phyloP scores from a whole-genome alignment of 2,329 filamentous ascomycete genomes.

The Diaporthe citriasiana region DNA sequence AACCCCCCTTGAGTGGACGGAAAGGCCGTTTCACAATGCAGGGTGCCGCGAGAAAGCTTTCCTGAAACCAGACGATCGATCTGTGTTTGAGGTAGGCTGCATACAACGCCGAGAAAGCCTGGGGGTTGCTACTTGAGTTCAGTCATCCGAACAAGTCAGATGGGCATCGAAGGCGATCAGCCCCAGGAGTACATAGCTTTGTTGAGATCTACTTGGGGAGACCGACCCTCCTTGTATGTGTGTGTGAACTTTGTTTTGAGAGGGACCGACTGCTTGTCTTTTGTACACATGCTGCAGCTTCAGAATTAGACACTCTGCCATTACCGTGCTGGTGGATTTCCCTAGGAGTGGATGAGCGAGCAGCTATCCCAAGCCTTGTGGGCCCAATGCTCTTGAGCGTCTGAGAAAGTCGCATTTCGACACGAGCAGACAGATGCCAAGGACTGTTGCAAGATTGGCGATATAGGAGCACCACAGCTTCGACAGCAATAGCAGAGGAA shows the following conservation, averaged over 20 bases:
- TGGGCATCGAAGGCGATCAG: slow-evolving; percentile 8
- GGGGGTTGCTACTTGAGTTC: background rate
- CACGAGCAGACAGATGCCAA: background rate
- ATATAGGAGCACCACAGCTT: background rate
- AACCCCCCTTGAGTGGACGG: slow-evolving; percentile 1
- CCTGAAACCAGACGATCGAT: slow-evolving; percentile 28
- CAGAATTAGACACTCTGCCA: background rate
- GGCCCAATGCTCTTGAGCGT: background rate
- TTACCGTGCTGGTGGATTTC: background rate
- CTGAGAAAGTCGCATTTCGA: background rate
- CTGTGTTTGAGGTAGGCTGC: slow-evolving; percentile 13
- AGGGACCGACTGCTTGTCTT: background rate
- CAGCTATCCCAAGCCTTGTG: background rate
- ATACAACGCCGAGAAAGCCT: background rate
- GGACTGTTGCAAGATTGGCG: background rate
- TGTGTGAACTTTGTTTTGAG: background rate
- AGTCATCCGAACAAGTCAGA: slow-evolving; percentile 24
- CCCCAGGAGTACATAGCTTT: slow-evolving; percentile 2
- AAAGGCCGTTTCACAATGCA: slow-evolving; percentile 28
- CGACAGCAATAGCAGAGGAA: background rate
- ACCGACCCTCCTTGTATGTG: background rate
- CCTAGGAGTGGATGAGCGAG: background rate
- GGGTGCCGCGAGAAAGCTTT: slow-evolving; percentile 17
- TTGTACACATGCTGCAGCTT: background rate
- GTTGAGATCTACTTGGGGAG: background rate